These are phyloP conservation scores for Termitomyces sp. DNA, from an alignment of 768 basidiomycete genomes.

Conservation along the genomic window DNA sequence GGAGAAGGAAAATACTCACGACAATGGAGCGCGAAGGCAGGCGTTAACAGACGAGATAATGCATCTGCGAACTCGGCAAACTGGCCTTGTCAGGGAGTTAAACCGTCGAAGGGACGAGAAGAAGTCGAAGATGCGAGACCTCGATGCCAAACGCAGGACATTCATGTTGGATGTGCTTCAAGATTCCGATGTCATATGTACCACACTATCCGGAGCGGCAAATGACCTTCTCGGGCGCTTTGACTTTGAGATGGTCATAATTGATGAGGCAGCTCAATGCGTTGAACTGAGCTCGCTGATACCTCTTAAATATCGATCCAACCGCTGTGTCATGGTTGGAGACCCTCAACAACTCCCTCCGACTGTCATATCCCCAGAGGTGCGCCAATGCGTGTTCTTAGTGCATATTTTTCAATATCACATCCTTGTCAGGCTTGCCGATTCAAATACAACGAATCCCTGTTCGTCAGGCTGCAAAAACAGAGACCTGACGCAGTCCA, in stretches of 20 bases:
- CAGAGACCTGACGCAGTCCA: slow-evolving; percentile 80
- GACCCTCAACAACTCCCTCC: slow-evolving; percentile 96
- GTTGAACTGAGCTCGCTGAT: slow-evolving; percentile 94
- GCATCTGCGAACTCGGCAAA: slow-evolving; percentile 57
- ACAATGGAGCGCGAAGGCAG: slow-evolving; percentile 47
- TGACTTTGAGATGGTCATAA: slow-evolving; percentile 93
- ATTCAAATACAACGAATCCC: slow-evolving; percentile 80
- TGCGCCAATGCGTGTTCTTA: slow-evolving; percentile 10
- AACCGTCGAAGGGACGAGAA: slow-evolving; percentile 80
- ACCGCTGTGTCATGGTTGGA: slow-evolving; percentile 90
- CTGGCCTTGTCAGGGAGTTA: slow-evolving; percentile 58
- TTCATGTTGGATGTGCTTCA: slow-evolving; percentile 70
- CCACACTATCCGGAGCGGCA: slow-evolving; percentile 89
- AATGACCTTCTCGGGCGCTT: slow-evolving; percentile 78
- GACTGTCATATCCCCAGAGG: slow-evolving; percentile 54
- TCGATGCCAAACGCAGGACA: slow-evolving; percentile 76
- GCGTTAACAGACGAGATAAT: slow-evolving; percentile 68
- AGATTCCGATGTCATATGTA: slow-evolving; percentile 91
- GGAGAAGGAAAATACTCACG: slow-evolving; percentile 50
- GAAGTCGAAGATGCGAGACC: slow-evolving; percentile 71
- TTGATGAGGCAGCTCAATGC: slow-evolving; percentile 97
- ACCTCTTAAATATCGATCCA: slow-evolving; percentile 83
- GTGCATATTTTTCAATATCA: not conserved
- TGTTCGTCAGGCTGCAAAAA: slow-evolving; percentile 89
- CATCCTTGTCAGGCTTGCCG: slow-evolving; percentile 45